Evolutionary conservation across 1,139 yeast species (phyloP).

Genomic region (Meyerozyma athensensis): DNA sequence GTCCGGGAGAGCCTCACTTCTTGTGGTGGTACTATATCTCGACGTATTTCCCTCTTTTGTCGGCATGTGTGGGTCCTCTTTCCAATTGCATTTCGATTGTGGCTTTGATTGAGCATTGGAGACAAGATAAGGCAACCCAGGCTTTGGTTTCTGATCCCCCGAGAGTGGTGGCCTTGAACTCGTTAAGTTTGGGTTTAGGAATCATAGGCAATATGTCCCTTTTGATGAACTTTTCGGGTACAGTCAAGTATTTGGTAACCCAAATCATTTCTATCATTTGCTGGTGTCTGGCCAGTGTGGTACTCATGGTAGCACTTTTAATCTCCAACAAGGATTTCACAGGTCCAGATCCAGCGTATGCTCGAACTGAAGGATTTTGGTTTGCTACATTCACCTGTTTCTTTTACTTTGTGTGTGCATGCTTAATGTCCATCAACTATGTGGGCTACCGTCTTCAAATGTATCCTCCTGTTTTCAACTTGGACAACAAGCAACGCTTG

Average conservation of each 20-base stretch:
- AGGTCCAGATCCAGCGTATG: slow-evolving; percentile 14
- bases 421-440: slow-evolving; percentile 52
- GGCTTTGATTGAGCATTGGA: slow-evolving; percentile 72
- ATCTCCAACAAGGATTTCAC: slow-evolving; percentile 19
- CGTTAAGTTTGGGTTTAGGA: slow-evolving; percentile 60
- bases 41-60: slow-evolving; percentile 63
- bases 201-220: slow-evolving; percentile 61
- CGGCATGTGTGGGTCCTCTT: slow-evolving; percentile 75
- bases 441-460: slow-evolving; percentile 53
- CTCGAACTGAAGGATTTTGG: slow-evolving; percentile 68
- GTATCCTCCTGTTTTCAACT: slow-evolving; percentile 66
- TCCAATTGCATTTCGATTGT: slow-evolving; percentile 69
- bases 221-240: slow-evolving; percentile 59
- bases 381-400: slow-evolving; percentile 62
- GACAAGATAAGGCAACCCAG: slow-evolving; percentile 26
- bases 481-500: slow-evolving; percentile 62
- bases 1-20: slow-evolving; percentile 47
- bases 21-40: slow-evolving; percentile 58
- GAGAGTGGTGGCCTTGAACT: slow-evolving; percentile 51
- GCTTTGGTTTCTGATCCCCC: slow-evolving; percentile 28
- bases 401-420: slow-evolving; percentile 54
- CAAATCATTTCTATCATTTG: slow-evolving; percentile 59
- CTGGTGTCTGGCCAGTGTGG: slow-evolving; percentile 54
- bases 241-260: slow-evolving; percentile 50
- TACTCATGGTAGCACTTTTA: slow-evolving; percentile 48